Evolutionary conservation across 768 basidiomycete genomes (phyloP).

Genomic region (Melanogaster broomeanus): DNA sequence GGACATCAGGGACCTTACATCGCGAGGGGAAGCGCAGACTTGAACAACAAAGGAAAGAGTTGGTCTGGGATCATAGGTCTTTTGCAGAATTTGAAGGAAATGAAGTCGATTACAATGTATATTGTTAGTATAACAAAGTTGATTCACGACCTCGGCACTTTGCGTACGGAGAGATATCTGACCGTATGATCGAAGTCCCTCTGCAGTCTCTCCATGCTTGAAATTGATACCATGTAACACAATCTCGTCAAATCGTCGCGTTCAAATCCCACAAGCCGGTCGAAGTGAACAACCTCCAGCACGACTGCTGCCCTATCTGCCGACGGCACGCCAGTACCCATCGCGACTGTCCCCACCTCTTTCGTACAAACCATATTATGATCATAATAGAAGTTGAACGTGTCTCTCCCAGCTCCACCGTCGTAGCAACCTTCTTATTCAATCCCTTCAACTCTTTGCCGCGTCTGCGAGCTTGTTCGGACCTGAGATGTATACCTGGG

Average conservation of each 20-base stretch:
- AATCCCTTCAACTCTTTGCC: constrained; percentile 51
- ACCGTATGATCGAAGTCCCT: neutral
- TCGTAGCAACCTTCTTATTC: constrained; percentile 49
- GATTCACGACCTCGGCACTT: neutral
- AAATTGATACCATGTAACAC: neutral
- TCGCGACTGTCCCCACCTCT: neutral
- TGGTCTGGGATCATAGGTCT: constrained; percentile 31
- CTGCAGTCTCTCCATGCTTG: neutral
- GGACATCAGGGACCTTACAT: constrained; percentile 21
- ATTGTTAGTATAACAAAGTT: constrained; percentile 13
- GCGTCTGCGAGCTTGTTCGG: constrained; percentile 42
- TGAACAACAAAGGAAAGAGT: constrained; percentile 45
- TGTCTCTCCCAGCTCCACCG: neutral
- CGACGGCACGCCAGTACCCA: neutral
- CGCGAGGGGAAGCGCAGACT: constrained; percentile 34
- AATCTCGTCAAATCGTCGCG: too few species aligned
- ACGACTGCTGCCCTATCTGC: neutral
- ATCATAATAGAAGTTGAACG: neutral
- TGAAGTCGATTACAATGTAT: constrained; percentile 9
- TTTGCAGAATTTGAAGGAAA: neutral
- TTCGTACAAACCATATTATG: neutral
- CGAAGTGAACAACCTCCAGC: neutral
- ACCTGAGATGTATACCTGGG: constrained; percentile 50
- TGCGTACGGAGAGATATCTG: neutral
- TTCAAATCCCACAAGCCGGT: neutral